phyloP scores from a whole-genome alignment of 495 filamentous ascomycete species.

The Penicillium simplicissimum region DNA sequence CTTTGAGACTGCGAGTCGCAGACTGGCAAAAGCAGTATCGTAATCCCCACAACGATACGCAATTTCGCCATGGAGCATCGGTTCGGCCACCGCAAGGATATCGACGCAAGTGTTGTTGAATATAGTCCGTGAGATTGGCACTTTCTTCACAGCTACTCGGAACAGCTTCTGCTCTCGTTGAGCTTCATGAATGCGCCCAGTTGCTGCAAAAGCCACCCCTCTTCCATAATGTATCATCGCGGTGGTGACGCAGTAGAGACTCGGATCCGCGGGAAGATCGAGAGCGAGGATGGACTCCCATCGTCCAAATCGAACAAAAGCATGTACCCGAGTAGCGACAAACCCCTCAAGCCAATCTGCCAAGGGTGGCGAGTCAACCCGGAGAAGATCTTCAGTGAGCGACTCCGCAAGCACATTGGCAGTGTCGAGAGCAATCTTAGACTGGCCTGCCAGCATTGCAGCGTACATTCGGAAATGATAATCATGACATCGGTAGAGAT shows the following conservation, averaged over 20 bases:
- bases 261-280: slow-evolving; percentile 47
- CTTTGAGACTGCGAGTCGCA: slow-evolving; percentile 52
- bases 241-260: slow-evolving; percentile 62
- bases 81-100: slow-evolving; percentile 57
- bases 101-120: slow-evolving; percentile 66
- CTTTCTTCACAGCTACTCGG: slow-evolving; percentile 39
- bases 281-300: slow-evolving; percentile 60
- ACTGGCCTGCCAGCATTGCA: slow-evolving; percentile 68
- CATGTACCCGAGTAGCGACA: slow-evolving; percentile 61
- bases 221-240: slow-evolving; percentile 67
- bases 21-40: slow-evolving; percentile 53
- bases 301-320: slow-evolving; percentile 63
- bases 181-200: slow-evolving; percentile 48
- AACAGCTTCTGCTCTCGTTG: slow-evolving; percentile 48
- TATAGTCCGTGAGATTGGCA: slow-evolving; percentile 49
- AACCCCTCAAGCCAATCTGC: slow-evolving; percentile 73
- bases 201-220: slow-evolving; percentile 62
- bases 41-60: slow-evolving; percentile 61
- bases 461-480: slow-evolving; percentile 70
- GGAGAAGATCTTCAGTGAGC: slow-evolving; percentile 60
- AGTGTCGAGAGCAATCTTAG: slow-evolving; percentile 55
- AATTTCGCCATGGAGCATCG: slow-evolving; percentile 70
- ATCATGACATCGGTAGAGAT: slow-evolving; percentile 65
- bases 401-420: slow-evolving; percentile 50
- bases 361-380: slow-evolving; percentile 64